phyloP scores from a whole-genome alignment of 306 rosid genomes.

The Prunus mume region DNA sequence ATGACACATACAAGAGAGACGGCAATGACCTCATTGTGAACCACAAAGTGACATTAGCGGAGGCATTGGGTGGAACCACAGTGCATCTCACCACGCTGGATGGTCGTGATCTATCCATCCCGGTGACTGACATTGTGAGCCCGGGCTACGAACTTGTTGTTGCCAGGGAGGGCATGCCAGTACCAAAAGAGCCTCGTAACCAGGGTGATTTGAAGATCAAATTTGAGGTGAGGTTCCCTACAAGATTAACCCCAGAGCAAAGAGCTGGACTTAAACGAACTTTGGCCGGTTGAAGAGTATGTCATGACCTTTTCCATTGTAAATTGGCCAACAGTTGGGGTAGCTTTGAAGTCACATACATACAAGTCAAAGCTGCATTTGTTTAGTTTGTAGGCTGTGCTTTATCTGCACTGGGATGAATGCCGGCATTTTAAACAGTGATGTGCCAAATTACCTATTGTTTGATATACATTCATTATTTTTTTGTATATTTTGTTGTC shows the following conservation, averaged over 20 bases:
- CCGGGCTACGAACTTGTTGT: constrained; percentile 72
- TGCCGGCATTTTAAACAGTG: no score
- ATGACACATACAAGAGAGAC: constrained; percentile 66
- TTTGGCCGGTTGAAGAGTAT: constrained; percentile 40
- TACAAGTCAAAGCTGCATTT: no score
- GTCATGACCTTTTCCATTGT: not conserved
- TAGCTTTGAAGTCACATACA: constrained; percentile 9
- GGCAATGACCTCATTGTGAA: constrained; percentile 71
- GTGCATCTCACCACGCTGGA: constrained; percentile 55
- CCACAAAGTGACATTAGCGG: constrained; percentile 67
- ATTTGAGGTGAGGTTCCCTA: constrained; percentile 79
- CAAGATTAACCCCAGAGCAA: constrained; percentile 65
- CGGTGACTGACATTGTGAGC: constrained; percentile 69
- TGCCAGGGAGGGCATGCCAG: constrained; percentile 88
- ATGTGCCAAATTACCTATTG: no score
- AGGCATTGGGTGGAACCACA: constrained; percentile 83
- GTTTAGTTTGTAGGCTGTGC: no score
- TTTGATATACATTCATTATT: not conserved
- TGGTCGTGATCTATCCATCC: constrained; percentile 44
- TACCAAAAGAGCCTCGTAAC: constrained; percentile 64
- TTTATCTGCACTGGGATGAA: no score
- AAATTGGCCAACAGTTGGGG: constrained; percentile 5
- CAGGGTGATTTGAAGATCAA: constrained; percentile 81
- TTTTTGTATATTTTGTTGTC: not conserved
- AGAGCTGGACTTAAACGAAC: constrained; percentile 63